A percentile compares a stretch with the other conserved stretches of the same genome.
Evolutionary conservation across 1,139 yeast genomes (phyloP).

Genomic region (Trichomonascaceae sp.): DNA sequence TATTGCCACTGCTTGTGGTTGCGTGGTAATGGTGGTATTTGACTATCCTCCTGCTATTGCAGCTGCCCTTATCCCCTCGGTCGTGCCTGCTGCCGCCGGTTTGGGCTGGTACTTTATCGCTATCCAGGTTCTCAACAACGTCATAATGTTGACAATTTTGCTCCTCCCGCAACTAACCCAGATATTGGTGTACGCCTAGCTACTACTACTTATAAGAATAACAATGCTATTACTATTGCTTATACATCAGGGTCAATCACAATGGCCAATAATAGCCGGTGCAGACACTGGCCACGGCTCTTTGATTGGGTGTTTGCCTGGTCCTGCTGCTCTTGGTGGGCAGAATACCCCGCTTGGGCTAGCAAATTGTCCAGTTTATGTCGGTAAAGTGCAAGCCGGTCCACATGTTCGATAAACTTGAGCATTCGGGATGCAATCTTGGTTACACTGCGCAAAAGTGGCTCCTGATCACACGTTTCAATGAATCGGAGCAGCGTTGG

Average conservation of each 20-base stretch:
- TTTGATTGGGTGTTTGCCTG: background rate
- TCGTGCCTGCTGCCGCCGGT: constrained; percentile 33
- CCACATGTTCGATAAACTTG: constrained; percentile 11
- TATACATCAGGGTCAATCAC: background rate
- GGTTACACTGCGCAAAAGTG: constrained; percentile 11
- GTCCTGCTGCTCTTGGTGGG: background rate
- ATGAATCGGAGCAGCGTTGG: constrained; percentile 11
- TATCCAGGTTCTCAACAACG: constrained; percentile 38
- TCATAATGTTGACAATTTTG: constrained; percentile 34
- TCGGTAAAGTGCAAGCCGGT: constrained; percentile 9
- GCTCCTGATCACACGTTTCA: constrained; percentile 12
- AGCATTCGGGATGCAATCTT: constrained; percentile 12
- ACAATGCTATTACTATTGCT: too few relatives aligned
- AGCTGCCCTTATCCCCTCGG: constrained; percentile 46
- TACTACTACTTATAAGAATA: too few relatives aligned
- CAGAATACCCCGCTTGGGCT: constrained; percentile 10
- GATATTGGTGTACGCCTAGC: too few relatives aligned
- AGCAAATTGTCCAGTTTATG: constrained; percentile 9
- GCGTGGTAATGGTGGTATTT: constrained; percentile 43
- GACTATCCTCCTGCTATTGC: constrained; percentile 74
- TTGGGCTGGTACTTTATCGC: constrained; percentile 65
- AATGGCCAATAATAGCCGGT: background rate
- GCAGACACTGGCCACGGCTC: background rate
- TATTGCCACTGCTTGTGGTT: constrained; percentile 41
- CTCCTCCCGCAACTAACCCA: too few relatives aligned